A percentile compares a stretch with the other conserved stretches of the same genome.
These are phyloP conservation scores for Boletus sp. DNA, from an alignment of 768 basidiomycete genomes.

Conservation along the genomic window DNA sequence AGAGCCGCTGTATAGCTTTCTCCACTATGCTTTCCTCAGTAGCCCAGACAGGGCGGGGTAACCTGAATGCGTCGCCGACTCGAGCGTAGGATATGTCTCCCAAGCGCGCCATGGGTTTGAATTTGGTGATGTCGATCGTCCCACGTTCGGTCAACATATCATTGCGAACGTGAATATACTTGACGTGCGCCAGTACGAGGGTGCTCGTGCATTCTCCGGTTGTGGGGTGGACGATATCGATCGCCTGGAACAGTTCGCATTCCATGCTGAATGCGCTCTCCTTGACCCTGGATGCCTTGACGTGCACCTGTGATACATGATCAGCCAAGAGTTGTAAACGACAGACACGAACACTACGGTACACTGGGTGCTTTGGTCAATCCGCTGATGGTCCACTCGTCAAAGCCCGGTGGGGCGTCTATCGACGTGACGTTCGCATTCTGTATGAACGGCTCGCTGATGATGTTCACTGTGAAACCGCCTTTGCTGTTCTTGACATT, in stretches of 20 bases:
- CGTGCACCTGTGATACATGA: slow-evolving; percentile 27
- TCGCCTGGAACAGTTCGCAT: slow-evolving; percentile 34
- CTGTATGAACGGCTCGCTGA: slow-evolving; percentile 47
- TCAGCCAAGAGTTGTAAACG: not conserved
- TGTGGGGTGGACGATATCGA: slow-evolving; percentile 36
- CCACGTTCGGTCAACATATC: slow-evolving; percentile 38
- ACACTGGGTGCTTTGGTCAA: slow-evolving; percentile 35
- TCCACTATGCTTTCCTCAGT: slow-evolving; percentile 11
- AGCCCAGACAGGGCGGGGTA: slow-evolving; percentile 23
- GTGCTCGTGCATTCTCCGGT: slow-evolving; percentile 27
- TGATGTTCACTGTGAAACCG: slow-evolving; percentile 54
- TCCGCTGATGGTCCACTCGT: slow-evolving; percentile 43
- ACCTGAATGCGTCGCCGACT: slow-evolving; percentile 28
- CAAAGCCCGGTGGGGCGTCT: slow-evolving; percentile 36
- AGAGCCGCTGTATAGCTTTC: not conserved
- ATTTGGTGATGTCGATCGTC: slow-evolving; percentile 34
- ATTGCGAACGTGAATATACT: slow-evolving; percentile 42
- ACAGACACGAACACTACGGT: not conserved
- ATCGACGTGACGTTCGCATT: slow-evolving; percentile 37
- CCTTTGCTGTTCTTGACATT: slow-evolving; percentile 46
- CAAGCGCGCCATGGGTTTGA: slow-evolving; percentile 35
- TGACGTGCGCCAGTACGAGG: slow-evolving; percentile 40
- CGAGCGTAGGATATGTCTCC: slow-evolving; percentile 39
- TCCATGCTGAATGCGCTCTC: slow-evolving; percentile 50
- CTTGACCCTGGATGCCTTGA: slow-evolving; percentile 40